Base-by-base conservation (phyloP, 2,329 filamentous ascomycete species). In the Aspergillus aculeatinus region DNA sequence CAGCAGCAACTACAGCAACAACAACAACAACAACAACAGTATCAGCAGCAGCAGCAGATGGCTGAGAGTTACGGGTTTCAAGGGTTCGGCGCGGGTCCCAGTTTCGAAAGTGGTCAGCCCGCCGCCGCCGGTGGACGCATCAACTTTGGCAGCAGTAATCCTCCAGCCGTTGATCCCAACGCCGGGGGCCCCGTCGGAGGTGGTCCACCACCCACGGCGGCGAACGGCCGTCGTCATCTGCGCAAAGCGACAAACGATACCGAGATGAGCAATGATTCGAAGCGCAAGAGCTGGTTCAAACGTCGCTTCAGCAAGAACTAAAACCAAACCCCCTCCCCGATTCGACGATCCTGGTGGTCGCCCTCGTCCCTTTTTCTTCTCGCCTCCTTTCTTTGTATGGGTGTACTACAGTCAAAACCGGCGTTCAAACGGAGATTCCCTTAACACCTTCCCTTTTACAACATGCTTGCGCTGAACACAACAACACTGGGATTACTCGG, bases 211-310 rank as follows among this genome's bases (percentile, higher is more conserved):
- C 62, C 54, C 14, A 56, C 64, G 21, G 70, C 59, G 11, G 60
- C 64, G 19, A 60, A 69, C 51, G 60, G 53, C 9, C 62, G 58
- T 27, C 64, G 66, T 53, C 53, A 58, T 59, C 59, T 71, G 50
- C 68, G 67, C 59, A 71, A 71, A 59, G 42, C 63, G 21, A 59
- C 63, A 51, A 67, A 68, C 49, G 53, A 60, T 14, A 63, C 65
- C 42, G 55, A 68, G 33, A 51, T 59, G 48, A 62, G 61, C 57
- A 89, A 92, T 48, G 62, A 66, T 23, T 63, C 65, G 62, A 96
- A 96, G 82, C 84, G 90, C 65, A 93, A 92, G 83, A 95, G 92
- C 73, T 96, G 93, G 92, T 88, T 98, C 70, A 87, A 90, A 72
- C 86, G 87, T 68, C 84, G 88, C 58, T 95, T 96, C 76, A 95